Evolutionary conservation across 352 stramenopile species (phyloP).

Genomic region (Globisporangium yorkense): DNA sequence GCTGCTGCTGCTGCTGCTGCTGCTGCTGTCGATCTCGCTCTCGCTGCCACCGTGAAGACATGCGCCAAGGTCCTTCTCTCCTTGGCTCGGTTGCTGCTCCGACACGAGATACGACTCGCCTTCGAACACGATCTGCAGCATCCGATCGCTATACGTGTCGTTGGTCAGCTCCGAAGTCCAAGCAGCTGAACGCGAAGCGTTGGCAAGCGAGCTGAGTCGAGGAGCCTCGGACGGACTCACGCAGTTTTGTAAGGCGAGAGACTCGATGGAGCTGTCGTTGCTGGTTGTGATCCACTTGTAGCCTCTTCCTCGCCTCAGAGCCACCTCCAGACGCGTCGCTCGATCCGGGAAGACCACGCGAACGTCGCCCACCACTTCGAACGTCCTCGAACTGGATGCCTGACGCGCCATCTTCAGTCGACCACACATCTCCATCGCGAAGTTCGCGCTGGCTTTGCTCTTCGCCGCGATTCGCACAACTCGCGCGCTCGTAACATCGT

Average conservation of each 20-base stretch:
- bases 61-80: background rate
- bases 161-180: background rate
- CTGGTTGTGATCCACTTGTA: conserved; percentile 4
- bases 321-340: background rate
- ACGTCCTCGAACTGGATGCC: background rate
- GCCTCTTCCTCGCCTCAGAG: background rate
- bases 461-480: background rate
- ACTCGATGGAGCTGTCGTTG: background rate
- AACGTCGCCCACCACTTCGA: background rate
- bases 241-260: background rate
- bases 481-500: background rate
- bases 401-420: background rate
- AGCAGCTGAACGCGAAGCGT: background rate
- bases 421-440: background rate
- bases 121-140: conserved; percentile 2
- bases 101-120: conserved; percentile 4
- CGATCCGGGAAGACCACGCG: background rate
- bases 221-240: background rate
- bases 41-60: background rate
- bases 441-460: conserved; percentile 4
- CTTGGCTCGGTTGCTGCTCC: background rate
- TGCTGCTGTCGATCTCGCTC: background rate
- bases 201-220: background rate
- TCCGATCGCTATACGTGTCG: background rate
- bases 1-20: too few relatives aligned